Base-by-base conservation (phyloP, 148 eudicot species). In the Rhododendron henanense region DNA sequence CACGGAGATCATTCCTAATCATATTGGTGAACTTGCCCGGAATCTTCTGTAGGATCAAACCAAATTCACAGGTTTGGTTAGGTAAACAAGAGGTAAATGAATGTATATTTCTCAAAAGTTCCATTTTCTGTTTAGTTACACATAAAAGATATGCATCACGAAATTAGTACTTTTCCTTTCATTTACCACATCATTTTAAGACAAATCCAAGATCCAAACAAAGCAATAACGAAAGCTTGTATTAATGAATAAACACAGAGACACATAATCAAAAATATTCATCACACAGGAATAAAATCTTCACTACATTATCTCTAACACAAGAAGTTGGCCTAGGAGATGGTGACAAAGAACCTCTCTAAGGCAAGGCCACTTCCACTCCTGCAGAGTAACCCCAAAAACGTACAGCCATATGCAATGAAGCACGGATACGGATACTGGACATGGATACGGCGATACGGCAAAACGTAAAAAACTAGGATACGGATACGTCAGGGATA, bases 1-100 rank as follows among this genome's bases (percentile, higher is more conserved):
- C 79, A 37, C 85, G 77, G 53, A 92, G 86, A 82, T 89, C 91
- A 16, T 65, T 71, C 76, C 76, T 14, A 39, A 33, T 71, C 76
- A 25, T 71, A 14, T 53, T 14, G 76, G 76, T 71, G 41, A 71
- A 71, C 41, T 71, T 71, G 19, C 76, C 76, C 2, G 76, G 76
- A 31, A 71, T 71, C 41, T 71, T 71, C 76, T 71, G 76, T 71
- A 31, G 76, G 76, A 71, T 5, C 76, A 71, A 69, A 31, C 33
- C 37, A 35, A 80, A 79, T 28, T 41, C n/a, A 79, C n/a, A 75
- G 23, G 23, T 39, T 75, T 41, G 23, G 47, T 75, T 18, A 75
- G 48, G 11, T 16, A 35, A 75, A 16, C 47, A 0, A 37, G 25
- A 75, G 47, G 47, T 15, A 71, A 71, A 31, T 31, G 21, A 71